Evolutionary conservation across 2,329 filamentous ascomycete genomes (phyloP), one percentile per base, ranked within the genome.

Genomic region (Penicillium sp.): DNA sequence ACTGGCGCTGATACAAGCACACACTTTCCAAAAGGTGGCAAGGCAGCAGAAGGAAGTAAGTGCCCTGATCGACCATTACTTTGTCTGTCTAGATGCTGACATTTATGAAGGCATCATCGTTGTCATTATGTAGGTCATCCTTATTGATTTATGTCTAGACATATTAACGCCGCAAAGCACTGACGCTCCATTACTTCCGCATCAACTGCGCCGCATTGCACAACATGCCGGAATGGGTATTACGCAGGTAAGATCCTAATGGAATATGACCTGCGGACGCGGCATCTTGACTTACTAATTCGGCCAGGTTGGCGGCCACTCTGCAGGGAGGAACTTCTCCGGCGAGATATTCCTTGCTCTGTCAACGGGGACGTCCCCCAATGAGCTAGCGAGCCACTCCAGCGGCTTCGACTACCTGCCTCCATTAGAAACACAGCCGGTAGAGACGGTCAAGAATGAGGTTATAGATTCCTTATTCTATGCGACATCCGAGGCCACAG

Each of bases 341-440:
- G 52, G 52, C 23, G 52, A 54, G 52, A 54, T 54, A 41, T 54
- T 54, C 21, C 52, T 54, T n/a, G 52, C 52, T 41, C 23, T 54
- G 7, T 54, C 52, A 13, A 54, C 52, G 13, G 52, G 52, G 7
- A 54, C 21, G 6, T n/a, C 38, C 3, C 52, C 52, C 19, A 45
- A 54, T 8, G 52, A 54, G 23, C 23, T 54, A 15, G 52, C 52
- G 9, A n/a, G 23, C 8, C 17, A 17, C 1, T 54, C 52, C 21
- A 30, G 52, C 15, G 52, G 52, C 21, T 54, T 54, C 35, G 52
- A 54, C 38, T 54, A 54, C 15, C 52, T 54, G 3, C 52, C 52
- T 3, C 38, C 52, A 13, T 13, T 54, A 5, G 52, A 54, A 30
- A 54, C 52, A 6, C 52, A 54, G 21, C 6, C 5, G 3, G 52